Evolutionary conservation across 306 rosid genomes (phyloP), one percentile per base, ranked within the genome.

Genomic region (Senna tora): DNA sequence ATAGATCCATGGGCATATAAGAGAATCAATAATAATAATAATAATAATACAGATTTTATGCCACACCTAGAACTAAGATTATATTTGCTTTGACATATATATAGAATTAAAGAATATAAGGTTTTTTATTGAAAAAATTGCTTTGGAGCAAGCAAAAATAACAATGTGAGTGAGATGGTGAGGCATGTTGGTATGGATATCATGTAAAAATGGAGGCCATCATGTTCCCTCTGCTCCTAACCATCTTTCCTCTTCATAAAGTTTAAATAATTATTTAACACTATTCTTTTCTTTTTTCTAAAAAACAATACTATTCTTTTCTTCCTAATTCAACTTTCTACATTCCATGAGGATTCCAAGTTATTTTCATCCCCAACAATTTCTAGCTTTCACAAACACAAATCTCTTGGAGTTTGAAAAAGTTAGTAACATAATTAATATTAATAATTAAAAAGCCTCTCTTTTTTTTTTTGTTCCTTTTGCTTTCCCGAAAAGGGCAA

Each of bases 141-240:
- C 16, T 43, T 43, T 57, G 80, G 67, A 67, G 69, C 69, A 47
- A 49, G 50, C 69, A 47, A 49, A 47, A 49, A 59, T 76, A 61
- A 79, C 16, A 45, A 77, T 69, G 83, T 67, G 43, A 68, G 67
- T 67, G 75, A 77, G 77, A 73, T 53, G 87, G 39, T 41, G 73
- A 50, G 60, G 72, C 67, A 74, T 75, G 85, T 72, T 80, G 76
- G 85, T 77, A 74, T 80, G 88, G 86, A 75, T 70, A 67, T 61
- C 69, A 47, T 81, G 85, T 78, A 80, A 83, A 76, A 84, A 77
- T 87, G 89, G 82, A 86, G 82, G 84, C 82, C 86, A 86, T 83
- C 87, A 82, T 88, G 96, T 84, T 88, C 90, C 94, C 94, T 86
- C 84, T 84, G 71, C 80, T 81, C 80, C 92, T 80, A 84, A 84